A percentile compares a stretch with the other conserved stretches of the same genome.
Conservation (phyloP, 345 rosid genomes). For the Kandelia obovata region DNA sequence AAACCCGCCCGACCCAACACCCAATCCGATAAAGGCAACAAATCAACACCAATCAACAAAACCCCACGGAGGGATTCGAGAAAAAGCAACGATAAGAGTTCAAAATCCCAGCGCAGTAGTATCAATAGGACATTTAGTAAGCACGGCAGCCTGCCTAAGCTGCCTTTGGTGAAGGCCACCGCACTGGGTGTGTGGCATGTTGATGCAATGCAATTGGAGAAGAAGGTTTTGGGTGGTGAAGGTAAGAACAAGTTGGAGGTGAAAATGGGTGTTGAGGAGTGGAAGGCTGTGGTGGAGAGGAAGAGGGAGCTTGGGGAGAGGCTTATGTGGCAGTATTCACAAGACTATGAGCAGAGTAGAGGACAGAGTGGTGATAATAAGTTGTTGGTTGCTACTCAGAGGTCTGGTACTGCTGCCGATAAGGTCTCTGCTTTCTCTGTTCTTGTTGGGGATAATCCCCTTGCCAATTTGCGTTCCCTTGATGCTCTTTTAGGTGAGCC, state of each 20-base stretch:
- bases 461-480: constrained; percentile 86
- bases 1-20: constrained; percentile 27
- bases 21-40: background rate
- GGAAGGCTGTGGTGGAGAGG: constrained; percentile 52
- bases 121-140: constrained; percentile 32
- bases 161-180: constrained; percentile 71
- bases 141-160: constrained; percentile 56
- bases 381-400: constrained; percentile 77
- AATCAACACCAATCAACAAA: background rate
- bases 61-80: background rate
- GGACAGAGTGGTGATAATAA: constrained; percentile 82
- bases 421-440: constrained; percentile 87
- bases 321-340: constrained; percentile 67
- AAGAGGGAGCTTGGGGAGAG: constrained; percentile 81
- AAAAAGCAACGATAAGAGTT: background rate
- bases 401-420: constrained; percentile 93
- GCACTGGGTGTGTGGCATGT: constrained; percentile 67
- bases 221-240: constrained; percentile 47
- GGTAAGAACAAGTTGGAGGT: constrained; percentile 30
- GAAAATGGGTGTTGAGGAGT: constrained; percentile 42
- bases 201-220: constrained; percentile 72
- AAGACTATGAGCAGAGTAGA: constrained; percentile 59
- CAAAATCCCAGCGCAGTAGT: constrained; percentile 11
- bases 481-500: constrained; percentile 81
- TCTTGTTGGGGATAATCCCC: constrained; percentile 80